Evolutionary conservation across 1,284 basidiomycete species (phyloP).

Genomic region (Ceratorhiza oryzae-sativae): DNA sequence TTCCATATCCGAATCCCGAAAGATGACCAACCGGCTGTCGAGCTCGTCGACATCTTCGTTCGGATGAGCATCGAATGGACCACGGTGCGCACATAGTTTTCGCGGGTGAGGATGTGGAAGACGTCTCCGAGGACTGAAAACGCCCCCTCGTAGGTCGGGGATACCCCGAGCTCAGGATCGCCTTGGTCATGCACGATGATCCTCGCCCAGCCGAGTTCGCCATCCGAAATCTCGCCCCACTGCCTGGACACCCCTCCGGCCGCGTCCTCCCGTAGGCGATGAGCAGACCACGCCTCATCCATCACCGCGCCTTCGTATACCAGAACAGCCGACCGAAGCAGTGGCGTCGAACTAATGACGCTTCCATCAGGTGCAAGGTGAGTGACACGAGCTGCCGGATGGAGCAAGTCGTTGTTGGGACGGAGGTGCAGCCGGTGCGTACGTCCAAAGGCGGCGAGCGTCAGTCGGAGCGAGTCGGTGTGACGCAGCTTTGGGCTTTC

Average conservation of each 20-base stretch:
- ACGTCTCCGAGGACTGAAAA: constrained; percentile 72
- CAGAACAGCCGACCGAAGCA: constrained; percentile 56
- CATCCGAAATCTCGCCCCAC: constrained; percentile 52
- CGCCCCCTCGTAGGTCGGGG: constrained; percentile 76
- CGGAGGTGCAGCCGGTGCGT: constrained; percentile 71
- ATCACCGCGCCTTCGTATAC: constrained; percentile 53
- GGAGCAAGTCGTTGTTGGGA: constrained; percentile 77
- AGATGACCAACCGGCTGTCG: constrained; percentile 70
- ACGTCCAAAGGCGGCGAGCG: constrained; percentile 67
- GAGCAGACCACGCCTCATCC: constrained; percentile 56
- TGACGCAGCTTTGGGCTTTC: constrained; percentile 59
- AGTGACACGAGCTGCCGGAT: constrained; percentile 74
- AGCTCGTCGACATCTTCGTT: constrained; percentile 60
- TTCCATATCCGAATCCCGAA: constrained; percentile 65
- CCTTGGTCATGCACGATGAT: constrained; percentile 75
- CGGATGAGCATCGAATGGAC: constrained; percentile 48
- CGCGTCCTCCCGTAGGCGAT: constrained; percentile 65
- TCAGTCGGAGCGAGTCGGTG: constrained; percentile 70
- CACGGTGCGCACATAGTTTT: constrained; percentile 68
- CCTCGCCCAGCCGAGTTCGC: constrained; percentile 70
- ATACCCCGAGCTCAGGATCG: constrained; percentile 55
- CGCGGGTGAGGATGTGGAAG: constrained; percentile 77
- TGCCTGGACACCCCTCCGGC: constrained; percentile 56
- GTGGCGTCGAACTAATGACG: constrained; percentile 51
- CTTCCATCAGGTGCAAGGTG: constrained; percentile 61